Evolutionary conservation across 192 early-diverging fungal genomes (phyloP).

Genomic region (Thamnidium elegans): DNA sequence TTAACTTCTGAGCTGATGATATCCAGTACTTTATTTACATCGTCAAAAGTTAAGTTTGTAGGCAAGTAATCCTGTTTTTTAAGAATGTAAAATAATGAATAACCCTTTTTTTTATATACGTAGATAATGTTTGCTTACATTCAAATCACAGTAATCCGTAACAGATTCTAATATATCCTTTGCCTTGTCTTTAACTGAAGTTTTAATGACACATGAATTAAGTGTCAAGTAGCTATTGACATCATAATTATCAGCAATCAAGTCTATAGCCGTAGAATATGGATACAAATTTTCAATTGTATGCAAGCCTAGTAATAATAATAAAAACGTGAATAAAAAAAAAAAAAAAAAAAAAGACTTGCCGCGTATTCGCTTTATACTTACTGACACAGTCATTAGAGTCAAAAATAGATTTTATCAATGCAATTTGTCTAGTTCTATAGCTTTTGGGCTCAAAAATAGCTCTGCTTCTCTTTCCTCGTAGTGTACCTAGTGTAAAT

Average conservation of each 20-base stretch:
- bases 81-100: too few relatives aligned
- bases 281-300: background rate
- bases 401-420: constrained; percentile 17
- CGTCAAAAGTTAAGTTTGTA: background rate
- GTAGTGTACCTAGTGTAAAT: background rate
- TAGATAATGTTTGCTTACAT: background rate
- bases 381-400: constrained; percentile 23
- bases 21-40: background rate
- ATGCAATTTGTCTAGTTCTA: constrained; percentile 16
- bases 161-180: background rate
- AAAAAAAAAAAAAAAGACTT: too few relatives aligned
- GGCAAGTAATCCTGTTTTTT: background rate
- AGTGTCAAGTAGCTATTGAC: background rate
- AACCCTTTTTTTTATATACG: background rate
- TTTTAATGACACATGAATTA: background rate
- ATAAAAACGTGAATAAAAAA: background rate
- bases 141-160: background rate
- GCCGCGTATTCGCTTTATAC: too few relatives aligned
- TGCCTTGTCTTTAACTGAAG: background rate
- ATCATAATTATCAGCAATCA: background rate
- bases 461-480: constrained; percentile 23
- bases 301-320: background rate
- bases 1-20: background rate
- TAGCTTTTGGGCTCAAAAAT: constrained; percentile 22
- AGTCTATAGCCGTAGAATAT: background rate